Percentiles rank a stretch among this genome's conserved stretches.
Evolutionary conservation across 140 eudicot genomes (phyloP).

Genomic region (Anethum foeniculum): DNA sequence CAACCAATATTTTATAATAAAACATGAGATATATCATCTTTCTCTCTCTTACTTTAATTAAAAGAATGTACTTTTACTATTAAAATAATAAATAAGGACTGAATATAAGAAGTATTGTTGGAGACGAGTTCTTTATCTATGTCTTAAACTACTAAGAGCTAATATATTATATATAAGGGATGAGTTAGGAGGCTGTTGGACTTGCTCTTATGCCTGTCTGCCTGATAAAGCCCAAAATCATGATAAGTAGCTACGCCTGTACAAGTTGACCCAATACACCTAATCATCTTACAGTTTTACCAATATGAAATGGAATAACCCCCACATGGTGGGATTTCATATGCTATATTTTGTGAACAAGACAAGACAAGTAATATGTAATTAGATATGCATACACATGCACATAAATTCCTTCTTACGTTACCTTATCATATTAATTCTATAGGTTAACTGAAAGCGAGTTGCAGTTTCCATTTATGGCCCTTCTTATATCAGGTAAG

Average conservation of each 20-base stretch:
- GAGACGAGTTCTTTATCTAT: too few species aligned
- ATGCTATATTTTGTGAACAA: neutral
- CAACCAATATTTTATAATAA: too few species aligned
- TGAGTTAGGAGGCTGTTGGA: too few species aligned
- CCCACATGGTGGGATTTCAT: neutral
- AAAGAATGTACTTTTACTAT: too few species aligned
- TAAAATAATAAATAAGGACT: too few species aligned
- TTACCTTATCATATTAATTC: constrained; percentile 10
- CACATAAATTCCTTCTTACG: constrained; percentile 12
- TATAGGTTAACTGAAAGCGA: constrained; percentile 57
- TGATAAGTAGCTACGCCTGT: neutral
- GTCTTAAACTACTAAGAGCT: too few species aligned
- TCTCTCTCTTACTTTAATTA: too few species aligned
- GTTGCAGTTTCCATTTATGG: constrained; percentile 85
- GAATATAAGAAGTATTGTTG: too few species aligned
- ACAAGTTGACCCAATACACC: neutral
- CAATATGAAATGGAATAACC: neutral
- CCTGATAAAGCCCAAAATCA: neutral
- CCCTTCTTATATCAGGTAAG: constrained; percentile 85
- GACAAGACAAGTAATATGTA: neutral
- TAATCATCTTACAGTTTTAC: neutral
- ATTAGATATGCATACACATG: neutral
- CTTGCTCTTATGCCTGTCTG: neutral
- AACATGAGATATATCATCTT: too few species aligned
- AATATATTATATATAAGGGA: too few species aligned